These are phyloP conservation scores for Boletus fagicola DNA, from an alignment of 768 basidiomycete genomes.

Conservation along the genomic window DNA sequence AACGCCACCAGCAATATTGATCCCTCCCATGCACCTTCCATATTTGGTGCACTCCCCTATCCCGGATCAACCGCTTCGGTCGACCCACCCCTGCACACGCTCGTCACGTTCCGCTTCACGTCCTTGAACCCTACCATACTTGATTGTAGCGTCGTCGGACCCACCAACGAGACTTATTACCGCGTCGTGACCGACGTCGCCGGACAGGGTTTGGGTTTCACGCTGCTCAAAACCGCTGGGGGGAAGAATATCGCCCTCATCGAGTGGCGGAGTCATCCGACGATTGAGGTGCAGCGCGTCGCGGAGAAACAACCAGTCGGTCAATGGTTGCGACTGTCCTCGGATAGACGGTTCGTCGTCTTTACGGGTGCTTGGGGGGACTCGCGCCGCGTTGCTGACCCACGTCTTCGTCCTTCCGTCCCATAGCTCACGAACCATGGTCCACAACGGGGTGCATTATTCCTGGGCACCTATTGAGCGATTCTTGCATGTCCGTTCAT, in stretches of 20 bases:
- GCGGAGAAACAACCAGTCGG: constrained; percentile 46
- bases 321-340: constrained; percentile 55
- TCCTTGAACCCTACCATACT: constrained; percentile 50
- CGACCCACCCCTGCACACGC: constrained; percentile 31
- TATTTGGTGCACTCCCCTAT: constrained; percentile 65
- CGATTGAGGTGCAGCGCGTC: constrained; percentile 54
- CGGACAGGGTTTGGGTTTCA: constrained; percentile 52
- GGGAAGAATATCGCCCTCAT: constrained; percentile 51
- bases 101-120: constrained; percentile 49
- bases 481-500: constrained; percentile 40
- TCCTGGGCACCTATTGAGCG: constrained; percentile 55
- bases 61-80: constrained; percentile 31
- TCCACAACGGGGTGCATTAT: constrained; percentile 47
- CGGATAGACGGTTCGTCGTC: constrained; percentile 42
- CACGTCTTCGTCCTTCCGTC: neutral
- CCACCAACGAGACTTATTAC: constrained; percentile 48
- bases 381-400: neutral
- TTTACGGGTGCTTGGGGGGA: neutral
- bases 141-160: constrained; percentile 53
- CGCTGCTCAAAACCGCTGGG: constrained; percentile 49
- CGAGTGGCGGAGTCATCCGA: constrained; percentile 50
- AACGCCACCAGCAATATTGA: constrained; percentile 12
- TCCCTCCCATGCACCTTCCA: constrained; percentile 39
- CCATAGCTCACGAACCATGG: constrained; percentile 48
- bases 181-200: constrained; percentile 45